phyloP scores from a whole-genome alignment of 176 grass and related monocot species.

The Hsuehochloa calcarea region DNA sequence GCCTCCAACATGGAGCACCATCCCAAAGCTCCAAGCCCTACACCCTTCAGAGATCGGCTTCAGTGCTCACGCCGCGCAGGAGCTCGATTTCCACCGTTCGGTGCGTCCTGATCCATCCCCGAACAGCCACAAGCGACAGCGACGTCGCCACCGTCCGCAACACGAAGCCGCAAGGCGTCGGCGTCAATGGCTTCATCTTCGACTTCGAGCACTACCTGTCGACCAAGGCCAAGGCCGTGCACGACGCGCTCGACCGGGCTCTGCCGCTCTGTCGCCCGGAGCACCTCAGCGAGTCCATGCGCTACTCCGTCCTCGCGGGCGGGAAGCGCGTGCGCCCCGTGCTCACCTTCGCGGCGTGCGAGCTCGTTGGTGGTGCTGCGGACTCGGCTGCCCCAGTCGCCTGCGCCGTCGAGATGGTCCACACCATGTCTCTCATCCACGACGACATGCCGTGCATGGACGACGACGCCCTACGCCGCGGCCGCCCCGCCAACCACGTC shows the following conservation, averaged over 20 bases:
- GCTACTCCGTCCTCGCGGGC: slow-evolving; percentile 54
- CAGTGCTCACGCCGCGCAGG: too few species aligned
- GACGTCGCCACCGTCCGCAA: not conserved
- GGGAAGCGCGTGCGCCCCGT: slow-evolving; percentile 63
- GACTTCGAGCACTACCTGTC: slow-evolving; percentile 44
- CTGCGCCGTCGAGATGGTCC: slow-evolving; percentile 64
- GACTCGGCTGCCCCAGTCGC: slow-evolving; percentile 26
- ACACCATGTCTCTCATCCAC: slow-evolving; percentile 52
- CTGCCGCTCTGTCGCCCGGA: not conserved
- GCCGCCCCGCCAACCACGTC: slow-evolving; percentile 37
- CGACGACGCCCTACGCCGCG: slow-evolving; percentile 51
- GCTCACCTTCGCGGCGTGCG: slow-evolving; percentile 50
- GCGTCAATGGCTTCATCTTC: not conserved
- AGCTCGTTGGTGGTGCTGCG: slow-evolving; percentile 40
- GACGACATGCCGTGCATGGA: slow-evolving; percentile 75
- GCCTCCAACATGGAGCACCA: not conserved
- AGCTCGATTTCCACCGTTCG: not conserved
- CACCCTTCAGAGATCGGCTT: not conserved
- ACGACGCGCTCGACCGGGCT: slow-evolving; percentile 45
- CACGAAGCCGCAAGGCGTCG: not conserved
- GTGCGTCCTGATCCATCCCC: not conserved
- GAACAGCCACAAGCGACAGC: not conserved
- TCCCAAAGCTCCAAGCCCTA: not conserved
- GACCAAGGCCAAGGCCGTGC: slow-evolving; percentile 14
- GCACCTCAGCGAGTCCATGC: slow-evolving; percentile 38